A percentile compares a stretch with the other conserved stretches of the same genome.
Evolutionary conservation across 192 early-diverging fungal genomes (phyloP).

Genomic region (Podila clonocystis): DNA sequence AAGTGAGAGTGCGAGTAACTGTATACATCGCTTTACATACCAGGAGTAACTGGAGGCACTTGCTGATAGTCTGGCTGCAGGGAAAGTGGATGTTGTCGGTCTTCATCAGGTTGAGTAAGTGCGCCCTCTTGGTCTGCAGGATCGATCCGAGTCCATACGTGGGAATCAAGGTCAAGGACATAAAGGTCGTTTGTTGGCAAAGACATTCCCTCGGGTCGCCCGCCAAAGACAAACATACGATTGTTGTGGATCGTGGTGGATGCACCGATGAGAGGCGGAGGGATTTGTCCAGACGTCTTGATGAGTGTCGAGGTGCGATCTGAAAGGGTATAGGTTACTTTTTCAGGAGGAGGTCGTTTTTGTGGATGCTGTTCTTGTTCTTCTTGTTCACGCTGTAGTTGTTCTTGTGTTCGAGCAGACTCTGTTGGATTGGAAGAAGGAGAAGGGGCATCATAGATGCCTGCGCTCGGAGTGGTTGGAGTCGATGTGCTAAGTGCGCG

Average conservation of each 20-base stretch:
- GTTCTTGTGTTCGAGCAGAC: background rate
- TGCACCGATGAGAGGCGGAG: constrained; percentile 76
- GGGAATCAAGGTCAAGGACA: constrained; percentile 67
- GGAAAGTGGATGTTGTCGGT: constrained; percentile 17
- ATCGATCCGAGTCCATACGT: constrained; percentile 64
- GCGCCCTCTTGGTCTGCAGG: background rate
- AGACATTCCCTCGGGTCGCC: constrained; percentile 67
- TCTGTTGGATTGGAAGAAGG: background rate
- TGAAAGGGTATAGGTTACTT: constrained; percentile 51
- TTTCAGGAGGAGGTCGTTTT: constrained; percentile 1
- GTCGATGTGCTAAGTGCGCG: constrained; percentile 16
- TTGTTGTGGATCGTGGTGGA: constrained; percentile 67
- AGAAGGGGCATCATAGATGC: background rate
- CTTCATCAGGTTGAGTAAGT: background rate
- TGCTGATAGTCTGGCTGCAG: background rate
- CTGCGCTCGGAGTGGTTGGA: background rate
- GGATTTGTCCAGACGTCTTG: constrained; percentile 67
- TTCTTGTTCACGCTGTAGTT: background rate
- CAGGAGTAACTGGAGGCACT: background rate
- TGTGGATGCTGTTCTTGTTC: background rate
- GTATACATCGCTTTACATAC: no score
- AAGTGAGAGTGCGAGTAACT: no score
- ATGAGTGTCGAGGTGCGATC: constrained; percentile 57
- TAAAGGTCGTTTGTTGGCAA: constrained; percentile 73
- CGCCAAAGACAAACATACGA: constrained; percentile 73